phyloP scores from a whole-genome alignment of 2,329 filamentous ascomycete genomes.

The Madurella fahalii region DNA sequence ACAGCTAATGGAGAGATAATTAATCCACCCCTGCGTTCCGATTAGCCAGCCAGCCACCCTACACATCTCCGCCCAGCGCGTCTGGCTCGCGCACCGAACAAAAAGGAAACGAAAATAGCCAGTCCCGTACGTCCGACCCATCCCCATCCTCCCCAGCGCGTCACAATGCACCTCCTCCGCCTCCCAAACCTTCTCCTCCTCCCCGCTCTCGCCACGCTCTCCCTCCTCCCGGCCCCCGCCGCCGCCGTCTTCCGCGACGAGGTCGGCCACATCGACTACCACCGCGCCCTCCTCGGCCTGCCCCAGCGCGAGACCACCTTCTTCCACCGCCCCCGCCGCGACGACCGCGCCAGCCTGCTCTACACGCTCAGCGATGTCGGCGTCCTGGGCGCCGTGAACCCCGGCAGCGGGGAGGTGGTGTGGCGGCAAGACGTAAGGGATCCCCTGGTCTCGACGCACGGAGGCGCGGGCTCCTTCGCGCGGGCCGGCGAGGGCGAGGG shows the following conservation, averaged over 20 bases:
- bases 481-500: conserved; percentile 75
- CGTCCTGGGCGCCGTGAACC: conserved; percentile 83
- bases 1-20: neutral
- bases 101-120: neutral
- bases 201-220: conserved; percentile 20
- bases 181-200: conserved; percentile 8
- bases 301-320: conserved; percentile 82
- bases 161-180: neutral
- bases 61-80: neutral
- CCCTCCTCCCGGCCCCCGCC: conserved; percentile 40
- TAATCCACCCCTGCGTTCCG: neutral
- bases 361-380: conserved; percentile 86
- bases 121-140: neutral
- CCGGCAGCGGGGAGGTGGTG: conserved; percentile 74
- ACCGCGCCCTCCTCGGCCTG: conserved; percentile 81
- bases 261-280: conserved; percentile 87
- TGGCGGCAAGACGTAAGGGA: conserved; percentile 71
- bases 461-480: conserved; percentile 42
- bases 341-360: conserved; percentile 81
- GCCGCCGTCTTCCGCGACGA: conserved; percentile 82
- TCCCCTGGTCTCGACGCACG: conserved; percentile 26
- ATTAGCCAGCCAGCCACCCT: too few relatives aligned
- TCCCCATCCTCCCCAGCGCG: neutral
- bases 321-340: conserved; percentile 81
- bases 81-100: neutral